Evolutionary conservation across 2,329 filamentous ascomycete genomes (phyloP).

Genomic region (Hypoxylon sp.): DNA sequence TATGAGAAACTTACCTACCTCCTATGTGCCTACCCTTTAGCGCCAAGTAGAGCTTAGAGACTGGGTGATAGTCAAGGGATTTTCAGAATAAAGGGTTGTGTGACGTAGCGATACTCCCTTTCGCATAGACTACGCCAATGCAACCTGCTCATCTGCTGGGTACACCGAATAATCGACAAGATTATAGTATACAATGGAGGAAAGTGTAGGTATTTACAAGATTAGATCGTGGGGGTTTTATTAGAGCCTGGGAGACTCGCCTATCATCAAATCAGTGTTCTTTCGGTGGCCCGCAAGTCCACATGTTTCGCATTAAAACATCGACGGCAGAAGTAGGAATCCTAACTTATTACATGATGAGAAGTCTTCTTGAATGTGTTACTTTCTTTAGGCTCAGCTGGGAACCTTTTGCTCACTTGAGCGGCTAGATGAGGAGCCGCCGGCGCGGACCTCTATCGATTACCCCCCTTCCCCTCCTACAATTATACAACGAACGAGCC

Average conservation of each 20-base stretch:
- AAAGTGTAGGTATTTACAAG: conserved; percentile 18
- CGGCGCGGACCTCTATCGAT: neutral
- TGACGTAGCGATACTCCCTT: neutral
- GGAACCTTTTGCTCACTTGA: conserved; percentile 2
- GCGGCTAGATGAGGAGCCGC: conserved; percentile 1
- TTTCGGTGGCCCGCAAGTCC: conserved; percentile 20
- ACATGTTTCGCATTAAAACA: conserved; percentile 29
- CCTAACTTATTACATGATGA: neutral
- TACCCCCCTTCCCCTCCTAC: conserved; percentile 11
- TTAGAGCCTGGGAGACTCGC: conserved; percentile 23
- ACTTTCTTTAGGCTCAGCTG: neutral
- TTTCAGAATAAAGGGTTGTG: conserved; percentile 1
- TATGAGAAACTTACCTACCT: neutral
- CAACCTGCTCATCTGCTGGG: neutral
- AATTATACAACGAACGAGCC: conserved; percentile 19
- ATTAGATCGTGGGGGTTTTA: conserved; percentile 22
- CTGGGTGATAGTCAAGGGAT: neutral
- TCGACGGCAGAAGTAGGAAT: conserved; percentile 6
- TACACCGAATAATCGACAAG: neutral
- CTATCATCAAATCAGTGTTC: conserved; percentile 8
- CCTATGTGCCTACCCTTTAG: no score
- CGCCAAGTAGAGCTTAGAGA: no score
- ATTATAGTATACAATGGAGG: conserved; percentile 18
- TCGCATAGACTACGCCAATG: conserved; percentile 14
- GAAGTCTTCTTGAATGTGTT: conserved; percentile 10